Evolutionary conservation across 2,329 filamentous ascomycete species (phyloP).

Genomic region (Fusarium sp.): DNA sequence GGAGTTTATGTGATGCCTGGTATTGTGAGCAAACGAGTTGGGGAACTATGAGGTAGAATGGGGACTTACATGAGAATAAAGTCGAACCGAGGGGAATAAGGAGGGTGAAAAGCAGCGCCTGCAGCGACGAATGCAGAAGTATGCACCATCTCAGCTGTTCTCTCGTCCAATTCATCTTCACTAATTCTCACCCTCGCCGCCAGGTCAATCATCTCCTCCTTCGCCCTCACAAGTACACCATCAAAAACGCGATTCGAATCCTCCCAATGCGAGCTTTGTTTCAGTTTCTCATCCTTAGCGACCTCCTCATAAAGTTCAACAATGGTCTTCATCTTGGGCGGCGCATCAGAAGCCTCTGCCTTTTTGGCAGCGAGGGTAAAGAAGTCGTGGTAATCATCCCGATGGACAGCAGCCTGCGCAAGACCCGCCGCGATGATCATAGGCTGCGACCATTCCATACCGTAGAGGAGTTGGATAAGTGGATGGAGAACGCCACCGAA

Average conservation of each 20-base stretch:
- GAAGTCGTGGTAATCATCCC: conserved; percentile 65
- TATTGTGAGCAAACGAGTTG: conserved; percentile 4
- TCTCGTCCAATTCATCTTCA: conserved; percentile 68
- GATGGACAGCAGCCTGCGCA: conserved; percentile 80
- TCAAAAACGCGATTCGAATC: conserved; percentile 76
- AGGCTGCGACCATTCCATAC: conserved; percentile 84
- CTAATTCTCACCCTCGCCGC: conserved; percentile 70
- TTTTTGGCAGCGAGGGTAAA: conserved; percentile 65
- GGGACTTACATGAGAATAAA: conserved; percentile 75
- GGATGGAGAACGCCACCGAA: conserved; percentile 71
- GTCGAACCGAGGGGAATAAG: conserved; percentile 79
- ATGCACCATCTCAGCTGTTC: conserved; percentile 76
- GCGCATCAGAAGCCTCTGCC: conserved; percentile 12
- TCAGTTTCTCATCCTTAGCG: conserved; percentile 66
- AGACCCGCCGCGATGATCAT: conserved; percentile 84
- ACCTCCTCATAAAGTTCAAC: conserved; percentile 73
- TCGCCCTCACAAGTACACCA: conserved; percentile 74
- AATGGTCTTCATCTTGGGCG: conserved; percentile 46
- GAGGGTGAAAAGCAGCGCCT: conserved; percentile 70
- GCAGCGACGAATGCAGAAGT: conserved; percentile 64
- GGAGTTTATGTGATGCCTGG: conserved; percentile 80
- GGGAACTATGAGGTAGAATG: too few species aligned
- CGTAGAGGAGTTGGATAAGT: conserved; percentile 87
- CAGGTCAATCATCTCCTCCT: conserved; percentile 71
- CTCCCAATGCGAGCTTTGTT: conserved; percentile 58